Conservation (phyloP, 768 basidiomycete genomes). For the Boletus subparvulus region DNA sequence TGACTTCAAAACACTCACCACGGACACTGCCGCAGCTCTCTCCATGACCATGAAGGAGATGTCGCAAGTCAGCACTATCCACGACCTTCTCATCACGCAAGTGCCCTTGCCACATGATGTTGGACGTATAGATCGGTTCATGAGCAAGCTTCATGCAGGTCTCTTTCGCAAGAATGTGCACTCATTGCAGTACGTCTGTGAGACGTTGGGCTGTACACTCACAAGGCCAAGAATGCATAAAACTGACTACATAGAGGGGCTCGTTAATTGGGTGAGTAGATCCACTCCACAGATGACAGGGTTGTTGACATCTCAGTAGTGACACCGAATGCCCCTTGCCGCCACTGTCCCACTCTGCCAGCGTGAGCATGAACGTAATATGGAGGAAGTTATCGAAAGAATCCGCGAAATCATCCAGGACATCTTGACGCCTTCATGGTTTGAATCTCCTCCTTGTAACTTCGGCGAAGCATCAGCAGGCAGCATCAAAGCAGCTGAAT, state of each 20-base stretch:
- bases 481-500: constrained; percentile 2
- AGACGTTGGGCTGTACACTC: not conserved
- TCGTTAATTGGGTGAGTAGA: constrained; percentile 14
- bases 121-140: not conserved
- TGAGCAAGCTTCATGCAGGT: not conserved
- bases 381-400: not conserved
- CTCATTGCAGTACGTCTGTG: not conserved
- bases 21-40: not conserved
- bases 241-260: not conserved
- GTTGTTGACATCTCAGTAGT: not conserved
- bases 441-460: constrained; percentile 18
- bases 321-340: not conserved
- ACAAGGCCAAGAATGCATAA: not conserved
- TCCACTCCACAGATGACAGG: not conserved
- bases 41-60: not conserved
- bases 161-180: constrained; percentile 3
- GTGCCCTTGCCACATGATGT: not conserved
- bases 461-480: constrained; percentile 18
- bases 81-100: not conserved
- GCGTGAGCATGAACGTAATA: not conserved
- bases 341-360: not conserved
- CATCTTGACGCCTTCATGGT: constrained; percentile 9
- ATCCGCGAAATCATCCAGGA: constrained; percentile 2
- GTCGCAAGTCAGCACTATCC: constrained; percentile 3
- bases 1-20: not conserved